Evolutionary conservation across 2,329 filamentous ascomycete genomes (phyloP), one percentile per base, ranked within the genome.

Genomic region (Fusarium sp.): DNA sequence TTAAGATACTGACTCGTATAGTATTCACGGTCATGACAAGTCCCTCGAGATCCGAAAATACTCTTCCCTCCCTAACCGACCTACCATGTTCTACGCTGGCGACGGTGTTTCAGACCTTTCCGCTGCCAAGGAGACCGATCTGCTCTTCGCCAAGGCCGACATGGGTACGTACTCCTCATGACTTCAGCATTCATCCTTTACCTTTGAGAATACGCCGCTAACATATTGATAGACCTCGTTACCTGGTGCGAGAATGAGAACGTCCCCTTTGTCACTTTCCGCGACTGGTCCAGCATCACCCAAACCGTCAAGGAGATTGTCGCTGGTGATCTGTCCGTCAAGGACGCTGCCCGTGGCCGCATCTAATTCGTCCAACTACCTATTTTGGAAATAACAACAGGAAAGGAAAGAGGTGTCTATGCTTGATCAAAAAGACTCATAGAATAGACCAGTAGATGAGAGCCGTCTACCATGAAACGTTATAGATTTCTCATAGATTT

Each of bases 1-100:
- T 8, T 16, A 37, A 31, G 20, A 18, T 40, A 56, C 64, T 76
- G 57, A 77, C 52, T 27, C 34, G 24, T 11, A 68, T 71, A 94
- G 93, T 80, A 89, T 92, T 67, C 97, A 97, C 79, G 96, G 96
- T n/a, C 96, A 99, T 81, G 96, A 99, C 88, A 99, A 99, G 89
- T 95, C 93, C 29, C 87, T 96, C 63, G 94, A 96, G 81, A 94
- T 99, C 79, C 91, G 94, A 74, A 94, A 94, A 61, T 98, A 98
- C 84, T 92, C 93, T 3, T 87, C 90, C 29, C 87, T 97, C 50
- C 91, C 94, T 0, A 84, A 93, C 79, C 89, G 95, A 47, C 96
- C 96, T 3, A 92, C 91, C 42, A 90, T 98, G 85, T 94, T 98
- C 82, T 99, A 99, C 79, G 96, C 96, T 35, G 96, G 96, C 67